Evolutionary conservation across 306 rosid genomes (phyloP).

Genomic region (Erythrophleum fordii): DNA sequence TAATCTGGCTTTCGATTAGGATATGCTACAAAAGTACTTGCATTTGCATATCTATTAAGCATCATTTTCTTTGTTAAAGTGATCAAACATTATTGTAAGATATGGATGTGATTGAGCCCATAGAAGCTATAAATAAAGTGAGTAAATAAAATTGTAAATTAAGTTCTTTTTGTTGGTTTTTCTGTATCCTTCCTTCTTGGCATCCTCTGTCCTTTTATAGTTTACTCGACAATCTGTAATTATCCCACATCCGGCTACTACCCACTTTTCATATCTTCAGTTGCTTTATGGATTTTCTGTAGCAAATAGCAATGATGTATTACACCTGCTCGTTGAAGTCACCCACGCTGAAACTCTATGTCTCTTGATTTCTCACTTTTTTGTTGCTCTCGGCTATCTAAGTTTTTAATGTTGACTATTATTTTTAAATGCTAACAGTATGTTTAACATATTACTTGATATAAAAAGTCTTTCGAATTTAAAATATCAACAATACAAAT

Average conservation of each 20-base stretch:
- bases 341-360: too few species aligned
- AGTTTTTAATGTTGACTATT: too few species aligned
- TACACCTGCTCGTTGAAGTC: not conserved
- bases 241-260: too few species aligned
- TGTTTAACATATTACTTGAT: too few species aligned
- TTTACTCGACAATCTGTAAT: too few species aligned
- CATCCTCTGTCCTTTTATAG: too few species aligned
- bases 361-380: not conserved
- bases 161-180: not conserved
- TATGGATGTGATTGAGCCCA: constrained; percentile 36
- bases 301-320: not conserved
- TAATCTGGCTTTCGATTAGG: constrained; percentile 31
- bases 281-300: not conserved
- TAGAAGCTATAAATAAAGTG: too few species aligned
- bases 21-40: constrained; percentile 25
- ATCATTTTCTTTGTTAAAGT: constrained; percentile 47
- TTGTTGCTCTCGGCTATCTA: not conserved
- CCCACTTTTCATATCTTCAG: too few species aligned
- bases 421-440: too few species aligned
- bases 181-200: not conserved
- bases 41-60: constrained; percentile 31
- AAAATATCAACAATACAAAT: too few species aligned
- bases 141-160: too few species aligned
- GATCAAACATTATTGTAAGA: constrained; percentile 46
- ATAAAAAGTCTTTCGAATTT: too few species aligned